Evolutionary conservation across 306 rosid genomes (phyloP), one percentile per base, ranked within the genome.

Genomic region (Cicer pinnatifidum): DNA sequence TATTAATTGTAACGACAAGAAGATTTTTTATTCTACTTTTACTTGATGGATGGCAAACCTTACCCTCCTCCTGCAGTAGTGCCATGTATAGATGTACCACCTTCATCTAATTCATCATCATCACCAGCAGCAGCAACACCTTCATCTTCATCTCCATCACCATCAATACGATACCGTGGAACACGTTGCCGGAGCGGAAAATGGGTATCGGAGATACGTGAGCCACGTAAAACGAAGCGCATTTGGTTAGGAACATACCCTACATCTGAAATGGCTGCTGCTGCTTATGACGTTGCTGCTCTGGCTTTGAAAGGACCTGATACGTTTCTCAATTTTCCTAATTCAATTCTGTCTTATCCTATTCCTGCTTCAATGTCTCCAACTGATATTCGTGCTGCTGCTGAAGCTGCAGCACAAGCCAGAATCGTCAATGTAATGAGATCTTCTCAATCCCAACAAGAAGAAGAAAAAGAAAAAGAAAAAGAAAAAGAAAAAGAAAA

Each of bases 201-300:
- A 54, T 94, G 99, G 99, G 99, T 91, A 23, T 94, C 97, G 1
- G 99, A 94, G 82, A 94, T 94, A 62, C 78, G 99, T 0, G 96
- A 94, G 90, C 99, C 99, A 9, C 91, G 95, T 39, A 91, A 94
- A 70, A 76, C 95, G 6, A 88, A 84, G 9, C 91, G 99, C 77
- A 89, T 94, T 64, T 94, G 99, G 99, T 94, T 94, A 0, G 99
- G 99, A 0, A 94, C 99, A 0, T 91, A 91, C 61, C 85, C 92
- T 0, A 82, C 84, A 1, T 81, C 97, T 0, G 97, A 94, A 37
- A 94, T 91, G 99, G 97, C 99, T 0, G 99, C 99, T 0, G 96
- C 99, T 0, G 99, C 99, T 0, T 94, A 94, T 16, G 99, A 94
- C 38, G 97, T 86, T 8, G 99, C 99, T 1, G 99, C 96, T 7